These are phyloP conservation scores for Nepenthes gracilis DNA, from an alignment of 148 eudicot species.

Conservation along the genomic window DNA sequence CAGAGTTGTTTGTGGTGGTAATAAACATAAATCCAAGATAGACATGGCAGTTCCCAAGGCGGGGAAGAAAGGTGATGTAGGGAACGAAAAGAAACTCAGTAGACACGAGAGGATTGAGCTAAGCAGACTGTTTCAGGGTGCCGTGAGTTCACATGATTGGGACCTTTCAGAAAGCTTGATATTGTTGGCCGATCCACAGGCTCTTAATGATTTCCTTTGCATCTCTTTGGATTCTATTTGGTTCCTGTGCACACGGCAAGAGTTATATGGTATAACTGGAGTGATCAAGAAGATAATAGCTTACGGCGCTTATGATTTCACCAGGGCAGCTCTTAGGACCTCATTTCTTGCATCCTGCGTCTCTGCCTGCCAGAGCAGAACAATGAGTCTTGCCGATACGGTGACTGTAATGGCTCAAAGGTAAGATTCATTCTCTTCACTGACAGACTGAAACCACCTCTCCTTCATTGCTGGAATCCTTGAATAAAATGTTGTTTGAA, in stretches of 20 bases:
- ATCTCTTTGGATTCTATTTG: conserved; percentile 89
- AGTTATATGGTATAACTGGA: conserved; percentile 56
- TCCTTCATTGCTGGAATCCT: neutral
- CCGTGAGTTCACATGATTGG: conserved; percentile 83
- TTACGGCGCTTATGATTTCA: conserved; percentile 88
- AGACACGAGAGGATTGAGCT: conserved; percentile 77
- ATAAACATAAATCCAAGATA: conserved; percentile 46
- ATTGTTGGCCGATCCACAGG: conserved; percentile 61
- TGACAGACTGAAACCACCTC: neutral
- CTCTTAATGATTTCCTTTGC: conserved; percentile 88
- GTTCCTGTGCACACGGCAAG: conserved; percentile 74
- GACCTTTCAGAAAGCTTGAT: conserved; percentile 67
- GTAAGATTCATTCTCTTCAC: conserved; percentile 16
- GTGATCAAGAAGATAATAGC: conserved; percentile 60
- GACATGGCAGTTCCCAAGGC: conserved; percentile 19
- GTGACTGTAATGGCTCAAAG: conserved; percentile 91
- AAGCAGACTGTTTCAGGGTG: conserved; percentile 65
- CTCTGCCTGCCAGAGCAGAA: conserved; percentile 94
- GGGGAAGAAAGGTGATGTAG: conserved; percentile 32
- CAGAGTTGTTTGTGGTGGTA: conserved; percentile 30
- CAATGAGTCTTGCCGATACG: conserved; percentile 87
- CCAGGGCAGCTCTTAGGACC: conserved; percentile 94
- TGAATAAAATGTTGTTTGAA: neutral
- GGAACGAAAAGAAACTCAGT: conserved; percentile 55
- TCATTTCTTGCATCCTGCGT: conserved; percentile 98